These are phyloP conservation scores for Peribolospora kevripleyi DNA, from an alignment of 768 basidiomycete genomes.

Conservation along the genomic window DNA sequence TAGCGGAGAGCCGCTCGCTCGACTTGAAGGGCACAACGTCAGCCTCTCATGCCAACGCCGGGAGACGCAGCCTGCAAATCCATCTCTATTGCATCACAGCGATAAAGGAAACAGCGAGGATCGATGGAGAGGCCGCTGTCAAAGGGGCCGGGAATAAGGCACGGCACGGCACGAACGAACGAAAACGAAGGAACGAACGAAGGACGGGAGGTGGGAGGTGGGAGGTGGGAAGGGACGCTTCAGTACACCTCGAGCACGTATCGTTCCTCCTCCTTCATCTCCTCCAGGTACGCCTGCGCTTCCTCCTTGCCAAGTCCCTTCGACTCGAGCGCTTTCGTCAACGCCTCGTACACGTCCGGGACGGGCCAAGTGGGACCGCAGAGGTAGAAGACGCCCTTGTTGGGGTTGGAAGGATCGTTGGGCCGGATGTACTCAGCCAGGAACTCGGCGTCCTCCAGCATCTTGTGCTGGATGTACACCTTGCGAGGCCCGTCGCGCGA, in stretches of 20 bases:
- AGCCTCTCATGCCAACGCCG: background rate
- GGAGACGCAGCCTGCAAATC: background rate
- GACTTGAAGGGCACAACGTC: too few species aligned
- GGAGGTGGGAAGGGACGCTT: background rate
- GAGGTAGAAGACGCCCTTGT: slow-evolving; percentile 70
- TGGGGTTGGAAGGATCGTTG: slow-evolving; percentile 22
- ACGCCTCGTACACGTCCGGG: slow-evolving; percentile 82
- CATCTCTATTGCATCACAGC: background rate
- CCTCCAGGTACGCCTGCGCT: slow-evolving; percentile 64
- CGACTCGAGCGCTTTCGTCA: slow-evolving; percentile 49
- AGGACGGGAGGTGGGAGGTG: too few species aligned
- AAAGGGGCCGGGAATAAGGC: too few species aligned
- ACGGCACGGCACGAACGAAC: too few species aligned
- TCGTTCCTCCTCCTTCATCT: slow-evolving; percentile 83
- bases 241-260: slow-evolving; percentile 73
- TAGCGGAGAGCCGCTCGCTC: too few species aligned
- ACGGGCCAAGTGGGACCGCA: slow-evolving; percentile 99
- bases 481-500: slow-evolving; percentile 80
- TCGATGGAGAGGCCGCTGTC: background rate
- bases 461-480: slow-evolving; percentile 97
- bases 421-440: slow-evolving; percentile 46
- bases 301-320: slow-evolving; percentile 38
- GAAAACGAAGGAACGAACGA: too few species aligned
- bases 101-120: background rate
- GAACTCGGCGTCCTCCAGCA: slow-evolving; percentile 62